Evolutionary conservation across 768 basidiomycete species (phyloP).

Genomic region (Tremella mesenterica): DNA sequence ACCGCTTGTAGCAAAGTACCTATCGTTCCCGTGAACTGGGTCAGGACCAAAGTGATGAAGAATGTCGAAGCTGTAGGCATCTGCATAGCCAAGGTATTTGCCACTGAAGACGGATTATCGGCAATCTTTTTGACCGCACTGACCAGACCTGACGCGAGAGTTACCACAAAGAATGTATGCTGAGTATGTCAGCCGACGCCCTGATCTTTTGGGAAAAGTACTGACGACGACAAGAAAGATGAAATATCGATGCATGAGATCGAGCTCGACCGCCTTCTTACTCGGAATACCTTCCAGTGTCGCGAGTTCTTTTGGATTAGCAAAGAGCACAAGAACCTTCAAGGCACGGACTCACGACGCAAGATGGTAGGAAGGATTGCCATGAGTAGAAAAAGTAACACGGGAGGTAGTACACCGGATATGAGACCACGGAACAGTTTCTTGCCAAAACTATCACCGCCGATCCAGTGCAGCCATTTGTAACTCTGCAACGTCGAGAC

Average conservation of each 20-base stretch:
- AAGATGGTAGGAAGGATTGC: constrained; percentile 77
- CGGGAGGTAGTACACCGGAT: constrained; percentile 77
- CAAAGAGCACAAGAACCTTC: no score
- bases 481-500: constrained; percentile 59
- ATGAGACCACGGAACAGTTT: constrained; percentile 66
- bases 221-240: constrained; percentile 82
- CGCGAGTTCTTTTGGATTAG: constrained; percentile 52
- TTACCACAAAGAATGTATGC: constrained; percentile 90
- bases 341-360: constrained; percentile 49
- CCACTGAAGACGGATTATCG: constrained; percentile 61
- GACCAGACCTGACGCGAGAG: constrained; percentile 73
- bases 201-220: constrained; percentile 15
- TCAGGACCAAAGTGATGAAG: constrained; percentile 51
- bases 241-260: constrained; percentile 85
- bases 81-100: constrained; percentile 63
- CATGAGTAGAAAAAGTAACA: constrained; percentile 81
- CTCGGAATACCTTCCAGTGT: constrained; percentile 85
- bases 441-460: constrained; percentile 16
- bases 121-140: constrained; percentile 58
- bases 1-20: constrained; percentile 73
- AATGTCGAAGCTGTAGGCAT: constrained; percentile 53
- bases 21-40: constrained; percentile 58
- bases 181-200: constrained; percentile 42
- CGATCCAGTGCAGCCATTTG: constrained; percentile 66
- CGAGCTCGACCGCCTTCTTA: constrained; percentile 70